A percentile compares a stretch with the other conserved stretches of the same genome.
Conservation (phyloP, 108 stramenopile genomes). For the Cylindrotheca fusiformis region DNA sequence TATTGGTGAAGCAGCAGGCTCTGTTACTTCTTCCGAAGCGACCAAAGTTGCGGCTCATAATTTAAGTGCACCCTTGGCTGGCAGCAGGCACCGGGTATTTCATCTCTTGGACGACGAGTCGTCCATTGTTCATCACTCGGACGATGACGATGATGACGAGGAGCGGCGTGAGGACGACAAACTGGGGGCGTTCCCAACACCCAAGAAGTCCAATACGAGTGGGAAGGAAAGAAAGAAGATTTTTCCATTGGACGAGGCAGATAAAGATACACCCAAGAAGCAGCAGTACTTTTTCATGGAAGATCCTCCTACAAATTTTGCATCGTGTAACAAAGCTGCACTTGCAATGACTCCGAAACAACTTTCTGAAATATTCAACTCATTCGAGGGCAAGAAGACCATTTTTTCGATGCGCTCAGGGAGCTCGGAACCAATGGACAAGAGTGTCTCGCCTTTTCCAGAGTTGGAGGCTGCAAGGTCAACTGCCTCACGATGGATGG, state of each 20-base stretch:
- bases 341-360: conserved; percentile 18
- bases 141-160: background rate
- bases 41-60: conserved; percentile 29
- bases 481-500: background rate
- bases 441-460: background rate
- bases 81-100: conserved; percentile 1
- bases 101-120: background rate
- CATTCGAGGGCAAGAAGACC: conserved; percentile 12
- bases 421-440: conserved; percentile 2
- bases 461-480: background rate
- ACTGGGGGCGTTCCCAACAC: background rate
- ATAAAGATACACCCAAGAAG: background rate
- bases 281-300: conserved; percentile 8
- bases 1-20: conserved; percentile 1
- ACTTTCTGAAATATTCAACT: conserved; percentile 24
- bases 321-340: conserved; percentile 20
- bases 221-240: background rate
- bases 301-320: conserved; percentile 16
- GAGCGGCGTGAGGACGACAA: background rate
- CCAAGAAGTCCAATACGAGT: background rate
- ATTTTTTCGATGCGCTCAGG: conserved; percentile 6
- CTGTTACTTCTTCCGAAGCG: conserved; percentile 26
- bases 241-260: background rate
- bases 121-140: background rate
- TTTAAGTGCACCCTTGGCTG: conserved; percentile 8